These are phyloP conservation scores for Pythium insidiosum DNA, from an alignment of 352 stramenopile genomes.

Conservation along the genomic window DNA sequence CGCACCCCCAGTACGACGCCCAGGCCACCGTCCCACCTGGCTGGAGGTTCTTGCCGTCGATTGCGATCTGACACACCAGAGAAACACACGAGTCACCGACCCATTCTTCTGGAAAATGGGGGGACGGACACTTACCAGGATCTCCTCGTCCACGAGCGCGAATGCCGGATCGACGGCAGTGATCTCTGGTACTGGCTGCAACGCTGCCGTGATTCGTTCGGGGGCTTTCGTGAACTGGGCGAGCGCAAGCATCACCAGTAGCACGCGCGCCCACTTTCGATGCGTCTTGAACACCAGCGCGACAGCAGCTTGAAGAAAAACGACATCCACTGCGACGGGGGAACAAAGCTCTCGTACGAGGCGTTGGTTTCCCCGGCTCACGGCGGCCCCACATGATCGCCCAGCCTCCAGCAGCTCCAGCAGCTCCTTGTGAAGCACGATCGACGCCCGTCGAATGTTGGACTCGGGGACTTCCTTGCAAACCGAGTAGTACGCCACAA, in stretches of 20 bases:
- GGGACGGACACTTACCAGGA: constrained; percentile 22
- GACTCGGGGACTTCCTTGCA: constrained; percentile 52
- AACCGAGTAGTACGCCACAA: constrained; percentile 51
- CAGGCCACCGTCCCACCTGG: constrained; percentile 61
- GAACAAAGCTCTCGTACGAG: constrained; percentile 53
- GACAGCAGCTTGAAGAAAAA: constrained; percentile 27
- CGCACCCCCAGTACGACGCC: constrained; percentile 78
- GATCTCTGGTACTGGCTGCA: constrained; percentile 54
- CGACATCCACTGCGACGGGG: constrained; percentile 36
- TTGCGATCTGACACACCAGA: constrained; percentile 25
- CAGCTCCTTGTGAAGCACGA: constrained; percentile 29
- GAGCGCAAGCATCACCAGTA: constrained; percentile 31
- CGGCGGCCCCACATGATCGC: constrained; percentile 28
- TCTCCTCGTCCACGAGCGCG: constrained; percentile 65
- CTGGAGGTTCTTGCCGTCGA: constrained; percentile 72
- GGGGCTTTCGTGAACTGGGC: constrained; percentile 43
- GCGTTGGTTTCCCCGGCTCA: constrained; percentile 32
- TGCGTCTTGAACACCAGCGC: constrained; percentile 51
- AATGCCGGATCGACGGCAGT: constrained; percentile 50
- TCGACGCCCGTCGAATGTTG: constrained; percentile 20
- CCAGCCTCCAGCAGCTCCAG: constrained; percentile 24
- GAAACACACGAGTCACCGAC: background rate
- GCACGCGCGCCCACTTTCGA: constrained; percentile 37
- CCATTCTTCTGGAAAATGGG: background rate
- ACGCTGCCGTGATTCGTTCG: constrained; percentile 31